Evolutionary conservation across 1,284 basidiomycete genomes (phyloP), one percentile per base, ranked within the genome.

Genomic region (Vanrija humicola): DNA sequence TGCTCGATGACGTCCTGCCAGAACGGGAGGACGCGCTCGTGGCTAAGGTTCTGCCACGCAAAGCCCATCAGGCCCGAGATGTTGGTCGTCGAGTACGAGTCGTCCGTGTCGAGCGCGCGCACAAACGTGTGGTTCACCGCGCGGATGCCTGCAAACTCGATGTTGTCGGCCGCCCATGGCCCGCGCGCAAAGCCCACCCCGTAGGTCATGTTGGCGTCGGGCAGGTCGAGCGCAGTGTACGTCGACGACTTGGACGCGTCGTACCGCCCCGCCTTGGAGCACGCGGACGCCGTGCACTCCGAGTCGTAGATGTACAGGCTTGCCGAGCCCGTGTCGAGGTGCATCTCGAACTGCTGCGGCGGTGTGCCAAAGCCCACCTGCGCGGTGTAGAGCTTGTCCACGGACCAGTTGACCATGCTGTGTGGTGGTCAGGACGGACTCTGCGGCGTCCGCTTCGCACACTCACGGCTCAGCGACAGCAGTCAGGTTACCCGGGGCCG

Each of bases 141-240:
- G 14, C 81, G 80, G 71, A 89, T 90, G 1, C 89, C 89, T 2
- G 84, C 89, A 82, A 93, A 86, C 63, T 86, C 82, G 4, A 95
- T 83, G 1, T 78, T 78, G 63, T 97, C 94, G 16, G 79, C 67
- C 1, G 79, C 89, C 12, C 94, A 82, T 6, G 70, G 66, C 1
- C 94, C 94, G 0, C 77, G 68, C 0, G 88, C 92, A 48, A 81
- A 76, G 8, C 93, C 94, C 42, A 83, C 85, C 25, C 90, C 93
- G 64, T 97, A 98, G 3, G 82, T 81, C 55, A 95, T 72, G n/a
- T 57, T 87, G 12, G 76, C 66, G 72, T 95, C 94, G 0, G 80
- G 43, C 1, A 58, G 56, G 26, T 52, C 46, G 39, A 50, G 52
- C 15, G 63, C 63, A 25, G 54, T 49, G 48, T 65, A 75, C 2